Evolutionary conservation across 257 asterid genomes (phyloP), one percentile per base, ranked within the genome.

Genomic region (Solanum pennellii): DNA sequence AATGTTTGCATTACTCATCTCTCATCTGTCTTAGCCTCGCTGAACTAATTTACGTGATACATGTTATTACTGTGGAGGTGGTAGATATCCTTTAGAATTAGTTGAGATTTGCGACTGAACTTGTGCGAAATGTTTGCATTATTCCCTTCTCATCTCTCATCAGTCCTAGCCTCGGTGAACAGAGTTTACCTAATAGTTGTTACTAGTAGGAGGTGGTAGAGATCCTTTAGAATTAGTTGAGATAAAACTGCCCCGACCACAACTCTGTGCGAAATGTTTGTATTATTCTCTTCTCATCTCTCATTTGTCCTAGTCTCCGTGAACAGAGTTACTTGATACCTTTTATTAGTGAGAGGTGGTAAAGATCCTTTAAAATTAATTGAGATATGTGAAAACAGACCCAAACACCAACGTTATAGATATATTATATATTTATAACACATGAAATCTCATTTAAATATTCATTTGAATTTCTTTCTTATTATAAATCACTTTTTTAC

Each of bases 241-340:
- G 5, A 0, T 1, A 56, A 56, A 56, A 56, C 2, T 56, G n/a
- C 18, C 0, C 1, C 4, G 4, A 52, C 6, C 25, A 1, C 1
- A 1, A 56, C 12, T 56, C 39, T 37, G 0, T 6, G 39, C 0
- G 2, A 37, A 37, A 37, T 37, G 39, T 37, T 5, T 6, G 39
- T 0, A 0, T 37, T 37, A 37, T 37, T 65, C 33, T 65, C 71
- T n/a, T 52, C 62, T 52, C 23, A 52, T 52, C 11, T 56, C 65
- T 20, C 65, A 56, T 56, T 0, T 18, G 0, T 20, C 1, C 5
- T 56, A 56, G 25, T 0, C n/a, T 56, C 2, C 1, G 1, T 56
- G 12, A 3, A 56, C 1, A 20, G 1, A 56, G 1, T 56, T 37
- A 56, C 2, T 3, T 56, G 12, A 56, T 7, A 56, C 25, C 0